These are phyloP conservation scores for Tylopilus sp. DNA, from an alignment of 768 basidiomycete genomes.

Conservation along the genomic window DNA sequence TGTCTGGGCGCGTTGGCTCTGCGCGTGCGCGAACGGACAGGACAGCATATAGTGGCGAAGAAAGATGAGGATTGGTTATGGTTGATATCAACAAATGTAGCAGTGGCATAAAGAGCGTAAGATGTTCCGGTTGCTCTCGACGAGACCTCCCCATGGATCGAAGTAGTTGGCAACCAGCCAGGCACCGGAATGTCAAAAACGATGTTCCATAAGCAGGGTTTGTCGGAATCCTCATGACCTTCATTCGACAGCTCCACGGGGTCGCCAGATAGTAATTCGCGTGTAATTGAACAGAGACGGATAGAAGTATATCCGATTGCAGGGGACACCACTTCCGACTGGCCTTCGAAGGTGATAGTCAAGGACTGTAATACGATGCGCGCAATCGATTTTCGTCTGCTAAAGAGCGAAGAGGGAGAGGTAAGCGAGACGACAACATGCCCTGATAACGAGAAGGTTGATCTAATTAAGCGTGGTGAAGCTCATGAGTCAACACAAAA, in stretches of 20 bases:
- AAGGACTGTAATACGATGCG: slow-evolving; percentile 66
- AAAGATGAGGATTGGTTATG: slow-evolving; percentile 43
- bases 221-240: slow-evolving; percentile 52
- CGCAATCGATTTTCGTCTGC: slow-evolving; percentile 43
- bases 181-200: slow-evolving; percentile 82
- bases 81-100: slow-evolving; percentile 50
- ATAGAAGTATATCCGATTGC: slow-evolving; percentile 63
- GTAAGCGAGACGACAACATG: slow-evolving; percentile 66
- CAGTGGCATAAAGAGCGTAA: slow-evolving; percentile 67
- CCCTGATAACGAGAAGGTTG: slow-evolving; percentile 85
- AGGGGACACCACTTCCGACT: slow-evolving; percentile 68
- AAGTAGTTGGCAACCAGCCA: slow-evolving; percentile 80
- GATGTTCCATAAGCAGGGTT: slow-evolving; percentile 66
- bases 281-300: slow-evolving; percentile 65
- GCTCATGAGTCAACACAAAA: slow-evolving; percentile 1
- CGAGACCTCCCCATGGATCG: slow-evolving; percentile 41
- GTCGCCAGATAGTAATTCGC: slow-evolving; percentile 49
- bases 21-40: slow-evolving; percentile 47
- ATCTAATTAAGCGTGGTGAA: slow-evolving; percentile 42
- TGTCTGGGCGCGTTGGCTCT: slow-evolving; percentile 38
- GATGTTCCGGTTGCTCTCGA: slow-evolving; percentile 52
- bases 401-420: slow-evolving; percentile 55
- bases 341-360: slow-evolving; percentile 79
- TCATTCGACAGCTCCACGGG: slow-evolving; percentile 63
- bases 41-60: slow-evolving; percentile 52